Conservation (phyloP, 305 asterid genomes). For the Fraxinus paxiana region DNA sequence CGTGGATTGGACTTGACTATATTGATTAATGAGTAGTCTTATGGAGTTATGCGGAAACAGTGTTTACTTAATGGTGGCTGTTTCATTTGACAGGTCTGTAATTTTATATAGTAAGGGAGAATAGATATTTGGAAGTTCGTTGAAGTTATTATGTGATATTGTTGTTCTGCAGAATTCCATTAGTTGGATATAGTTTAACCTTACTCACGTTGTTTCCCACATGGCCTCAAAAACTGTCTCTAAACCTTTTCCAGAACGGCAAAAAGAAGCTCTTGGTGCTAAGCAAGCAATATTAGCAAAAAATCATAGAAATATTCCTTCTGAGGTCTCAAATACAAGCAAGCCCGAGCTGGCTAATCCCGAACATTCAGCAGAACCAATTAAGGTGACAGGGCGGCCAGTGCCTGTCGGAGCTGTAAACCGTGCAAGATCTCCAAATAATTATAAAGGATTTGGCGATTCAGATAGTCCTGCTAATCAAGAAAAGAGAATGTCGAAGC, state of each 20-base stretch:
- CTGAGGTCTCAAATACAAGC: conserved; percentile 31
- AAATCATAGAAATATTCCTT: conserved; percentile 33
- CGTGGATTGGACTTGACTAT: not conserved
- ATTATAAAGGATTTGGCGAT: conserved; percentile 23
- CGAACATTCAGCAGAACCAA: conserved; percentile 30
- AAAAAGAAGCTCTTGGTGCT: conserved; percentile 28
- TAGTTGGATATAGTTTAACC: conserved; percentile 23
- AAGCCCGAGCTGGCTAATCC: conserved; percentile 30
- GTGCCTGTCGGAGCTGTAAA: not conserved
- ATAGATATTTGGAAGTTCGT: conserved; percentile 2
- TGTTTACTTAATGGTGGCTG: conserved; percentile 13
- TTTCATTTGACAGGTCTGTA: conserved; percentile 26
- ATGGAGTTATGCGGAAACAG: conserved; percentile 12
- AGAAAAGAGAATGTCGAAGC: conserved; percentile 42
- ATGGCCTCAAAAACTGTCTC: conserved; percentile 30
- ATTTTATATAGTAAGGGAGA: conserved; percentile 23
- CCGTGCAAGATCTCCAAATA: conserved; percentile 8
- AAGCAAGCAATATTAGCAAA: conserved; percentile 33
- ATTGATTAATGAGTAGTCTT: not conserved
- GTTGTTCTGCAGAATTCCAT: conserved; percentile 4
- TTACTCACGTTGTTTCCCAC: not conserved
- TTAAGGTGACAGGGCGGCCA: not conserved
- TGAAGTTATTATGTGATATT: conserved; percentile 19
- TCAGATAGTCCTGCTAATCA: conserved; percentile 32
- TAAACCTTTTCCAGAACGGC: conserved; percentile 15